These are phyloP conservation scores for Rhizopus delemar DNA, from an alignment of 371 early-diverging fungal genomes.

Conservation along the genomic window DNA sequence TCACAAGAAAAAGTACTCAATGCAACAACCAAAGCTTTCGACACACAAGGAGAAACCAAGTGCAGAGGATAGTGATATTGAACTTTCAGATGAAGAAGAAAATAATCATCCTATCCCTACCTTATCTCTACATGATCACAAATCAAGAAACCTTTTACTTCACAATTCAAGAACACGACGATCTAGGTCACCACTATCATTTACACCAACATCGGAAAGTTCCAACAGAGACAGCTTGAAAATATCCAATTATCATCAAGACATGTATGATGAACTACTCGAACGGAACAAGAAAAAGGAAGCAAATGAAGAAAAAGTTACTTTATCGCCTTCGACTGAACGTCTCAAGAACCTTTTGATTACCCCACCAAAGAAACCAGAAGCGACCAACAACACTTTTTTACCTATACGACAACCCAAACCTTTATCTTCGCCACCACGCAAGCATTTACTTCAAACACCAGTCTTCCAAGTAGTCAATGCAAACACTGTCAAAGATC, in stretches of 20 bases:
- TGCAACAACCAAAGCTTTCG: constrained; percentile 4
- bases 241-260: not conserved
- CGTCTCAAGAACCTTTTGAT: constrained; percentile 10
- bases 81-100: constrained; percentile 46
- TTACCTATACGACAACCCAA: constrained; percentile 6
- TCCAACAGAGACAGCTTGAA: not conserved
- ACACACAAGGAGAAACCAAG: constrained; percentile 7
- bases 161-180: constrained; percentile 14
- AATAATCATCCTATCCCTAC: not conserved
- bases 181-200: constrained; percentile 24
- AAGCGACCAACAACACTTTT: not conserved
- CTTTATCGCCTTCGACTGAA: constrained; percentile 7
- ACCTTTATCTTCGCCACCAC: constrained; percentile 37
- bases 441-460: constrained; percentile 73
- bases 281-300: constrained; percentile 7
- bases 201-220: constrained; percentile 14
- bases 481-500: constrained; percentile 69
- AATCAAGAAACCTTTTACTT: constrained; percentile 7
- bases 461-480: constrained; percentile 77
- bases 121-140: not conserved
- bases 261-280: not conserved
- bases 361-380: constrained; percentile 9
- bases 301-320: constrained; percentile 7
- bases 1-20: constrained; percentile 2
- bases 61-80: constrained; percentile 48